Evolutionary conservation across 352 stramenopile genomes (phyloP).

Genomic region (Phytophthora pini): DNA sequence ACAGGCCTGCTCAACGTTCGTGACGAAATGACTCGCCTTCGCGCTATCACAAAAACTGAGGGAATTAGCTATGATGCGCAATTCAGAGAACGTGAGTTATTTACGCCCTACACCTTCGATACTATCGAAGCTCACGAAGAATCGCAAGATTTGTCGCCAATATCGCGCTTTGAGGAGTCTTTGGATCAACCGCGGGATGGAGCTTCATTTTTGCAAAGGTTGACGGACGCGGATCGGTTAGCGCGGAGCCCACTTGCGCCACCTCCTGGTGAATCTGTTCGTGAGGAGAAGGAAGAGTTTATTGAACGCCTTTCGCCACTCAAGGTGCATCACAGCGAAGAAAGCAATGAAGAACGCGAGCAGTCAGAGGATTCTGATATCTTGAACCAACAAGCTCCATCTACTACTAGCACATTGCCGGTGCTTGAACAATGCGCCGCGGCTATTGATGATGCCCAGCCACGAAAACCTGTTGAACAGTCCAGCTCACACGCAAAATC

Average conservation of each 20-base stretch:
- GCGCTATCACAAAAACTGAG: constrained; percentile 20
- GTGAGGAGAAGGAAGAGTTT: neutral
- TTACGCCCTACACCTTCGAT: neutral
- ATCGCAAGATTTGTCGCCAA: constrained; percentile 3
- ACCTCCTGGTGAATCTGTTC: neutral
- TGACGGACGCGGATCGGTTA: constrained; percentile 23
- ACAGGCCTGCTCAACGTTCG: constrained; percentile 31
- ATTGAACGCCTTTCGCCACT: neutral
- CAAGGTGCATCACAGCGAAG: neutral
- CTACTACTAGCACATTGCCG: neutral
- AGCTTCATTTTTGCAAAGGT: constrained; percentile 23
- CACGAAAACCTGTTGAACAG: constrained; percentile 1
- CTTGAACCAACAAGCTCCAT: neutral
- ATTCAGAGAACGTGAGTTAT: neutral
- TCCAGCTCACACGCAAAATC: neutral
- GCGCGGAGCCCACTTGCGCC: constrained; percentile 13
- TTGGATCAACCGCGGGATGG: constrained; percentile 1
- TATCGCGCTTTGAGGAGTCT: neutral
- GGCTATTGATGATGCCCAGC: constrained; percentile 2
- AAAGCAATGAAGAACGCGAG: constrained; percentile 7
- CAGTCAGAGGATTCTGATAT: constrained; percentile 2
- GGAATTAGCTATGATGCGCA: constrained; percentile 4
- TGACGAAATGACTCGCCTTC: constrained; percentile 36
- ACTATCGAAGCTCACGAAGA: constrained; percentile 1
- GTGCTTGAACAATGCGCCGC: constrained; percentile 1